phyloP scores from a whole-genome alignment of 495 filamentous ascomycete genomes.

The Eremomyces bilateralis region DNA sequence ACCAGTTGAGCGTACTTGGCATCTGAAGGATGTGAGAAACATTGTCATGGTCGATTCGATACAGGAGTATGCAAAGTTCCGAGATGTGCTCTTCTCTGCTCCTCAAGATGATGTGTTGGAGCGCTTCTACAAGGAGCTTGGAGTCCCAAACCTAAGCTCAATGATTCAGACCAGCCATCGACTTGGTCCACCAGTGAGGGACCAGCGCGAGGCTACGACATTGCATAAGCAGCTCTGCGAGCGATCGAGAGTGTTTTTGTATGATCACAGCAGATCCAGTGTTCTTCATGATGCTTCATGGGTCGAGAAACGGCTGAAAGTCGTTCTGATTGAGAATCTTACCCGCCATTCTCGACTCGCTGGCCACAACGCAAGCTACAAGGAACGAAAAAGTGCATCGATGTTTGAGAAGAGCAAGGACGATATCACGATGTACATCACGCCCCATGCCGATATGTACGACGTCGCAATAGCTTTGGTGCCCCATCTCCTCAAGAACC shows the following conservation, averaged over 20 bases:
- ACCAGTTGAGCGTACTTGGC: constrained; percentile 51
- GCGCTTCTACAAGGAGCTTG: constrained; percentile 51
- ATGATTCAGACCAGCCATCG: constrained; percentile 38
- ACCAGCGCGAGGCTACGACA: constrained; percentile 31
- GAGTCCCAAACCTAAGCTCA: constrained; percentile 32
- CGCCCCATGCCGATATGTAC: constrained; percentile 53
- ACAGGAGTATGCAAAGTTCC: constrained; percentile 66
- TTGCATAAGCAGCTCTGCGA: constrained; percentile 65
- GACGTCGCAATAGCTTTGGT: constrained; percentile 75
- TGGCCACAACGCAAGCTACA: constrained; percentile 35
- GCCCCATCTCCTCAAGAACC: constrained; percentile 54
- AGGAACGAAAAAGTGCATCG: constrained; percentile 46
- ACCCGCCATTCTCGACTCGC: constrained; percentile 53
- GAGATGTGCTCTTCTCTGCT: constrained; percentile 53
- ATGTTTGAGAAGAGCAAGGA: constrained; percentile 28
- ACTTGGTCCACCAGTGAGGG: constrained; percentile 28
- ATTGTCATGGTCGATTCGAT: constrained; percentile 76
- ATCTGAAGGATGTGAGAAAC: constrained; percentile 42
- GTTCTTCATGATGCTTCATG: constrained; percentile 70
- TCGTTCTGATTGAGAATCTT: constrained; percentile 56
- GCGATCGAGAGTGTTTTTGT: constrained; percentile 66
- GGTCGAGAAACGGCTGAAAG: constrained; percentile 66
- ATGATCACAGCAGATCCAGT: constrained; percentile 42
- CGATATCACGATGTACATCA: constrained; percentile 33
- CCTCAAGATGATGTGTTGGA: constrained; percentile 78